Evolutionary conservation across 2,329 filamentous ascomycete species (phyloP).

Genomic region (Bipolaris bicolor): DNA sequence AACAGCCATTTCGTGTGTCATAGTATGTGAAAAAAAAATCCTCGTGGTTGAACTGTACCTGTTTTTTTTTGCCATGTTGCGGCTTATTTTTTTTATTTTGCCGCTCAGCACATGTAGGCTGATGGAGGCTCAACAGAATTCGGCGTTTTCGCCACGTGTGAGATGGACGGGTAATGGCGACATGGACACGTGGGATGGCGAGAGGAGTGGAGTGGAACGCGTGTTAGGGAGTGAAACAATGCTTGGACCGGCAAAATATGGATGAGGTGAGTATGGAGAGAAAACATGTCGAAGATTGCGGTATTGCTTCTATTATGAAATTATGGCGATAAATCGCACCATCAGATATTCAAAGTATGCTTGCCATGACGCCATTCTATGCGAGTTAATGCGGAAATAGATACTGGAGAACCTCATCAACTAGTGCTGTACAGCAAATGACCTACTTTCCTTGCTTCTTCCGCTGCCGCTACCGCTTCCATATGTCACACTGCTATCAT

Average conservation of each 20-base stretch:
- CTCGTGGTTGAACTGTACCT: slow-evolving; percentile 8
- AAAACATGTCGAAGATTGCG: no score
- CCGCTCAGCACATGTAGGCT: neutral
- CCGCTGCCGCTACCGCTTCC: neutral
- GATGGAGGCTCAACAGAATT: slow-evolving; percentile 23
- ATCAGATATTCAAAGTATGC: neutral
- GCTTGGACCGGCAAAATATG: no score
- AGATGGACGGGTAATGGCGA: slow-evolving; percentile 4
- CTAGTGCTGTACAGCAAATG: slow-evolving; percentile 24
- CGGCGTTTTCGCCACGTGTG: slow-evolving; percentile 15
- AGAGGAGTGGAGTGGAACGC: neutral
- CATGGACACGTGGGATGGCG: neutral
- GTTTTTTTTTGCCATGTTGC: slow-evolving; percentile 18
- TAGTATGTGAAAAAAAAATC: slow-evolving; percentile 11
- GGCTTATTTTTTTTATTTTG: slow-evolving; percentile 19
- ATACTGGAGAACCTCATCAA: neutral
- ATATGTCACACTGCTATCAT: slow-evolving; percentile 64
- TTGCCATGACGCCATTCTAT: neutral
- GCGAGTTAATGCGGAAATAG: neutral
- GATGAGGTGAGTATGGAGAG: no score
- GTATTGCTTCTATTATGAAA: neutral
- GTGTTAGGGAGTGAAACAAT: no score
- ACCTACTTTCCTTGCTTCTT: slow-evolving; percentile 33
- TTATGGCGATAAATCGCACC: neutral
- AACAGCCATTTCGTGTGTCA: slow-evolving; percentile 35